phyloP scores from a whole-genome alignment of 2,329 filamentous ascomycete species.

The Neofusicoccum kwambonambiense region DNA sequence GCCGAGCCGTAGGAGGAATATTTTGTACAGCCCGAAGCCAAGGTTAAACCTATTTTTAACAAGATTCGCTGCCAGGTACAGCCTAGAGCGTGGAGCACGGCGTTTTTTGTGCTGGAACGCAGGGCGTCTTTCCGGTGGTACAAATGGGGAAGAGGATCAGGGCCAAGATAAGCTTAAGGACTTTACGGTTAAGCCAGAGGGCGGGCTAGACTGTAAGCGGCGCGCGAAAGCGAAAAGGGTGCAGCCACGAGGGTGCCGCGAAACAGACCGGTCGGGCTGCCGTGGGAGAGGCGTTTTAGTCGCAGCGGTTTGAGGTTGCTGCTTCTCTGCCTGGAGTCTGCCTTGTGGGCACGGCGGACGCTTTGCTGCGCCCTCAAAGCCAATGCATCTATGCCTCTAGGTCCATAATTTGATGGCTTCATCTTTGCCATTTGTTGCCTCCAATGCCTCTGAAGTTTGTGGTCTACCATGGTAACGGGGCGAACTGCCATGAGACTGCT shows the following conservation, averaged over 20 bases:
- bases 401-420: too few species aligned
- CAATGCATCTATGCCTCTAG: too few species aligned
- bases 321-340: neutral
- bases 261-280: constrained; percentile 4
- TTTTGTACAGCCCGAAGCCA: neutral
- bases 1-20: neutral
- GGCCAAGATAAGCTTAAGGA: constrained; percentile 6
- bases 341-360: neutral
- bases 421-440: too few species aligned
- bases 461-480: too few species aligned
- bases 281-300: neutral
- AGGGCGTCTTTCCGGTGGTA: neutral
- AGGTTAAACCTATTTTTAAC: constrained; percentile 1
- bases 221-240: neutral
- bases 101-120: neutral
- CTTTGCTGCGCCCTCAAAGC: too few species aligned
- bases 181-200: constrained; percentile 2
- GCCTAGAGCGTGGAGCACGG: neutral
- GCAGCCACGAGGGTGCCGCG: neutral
- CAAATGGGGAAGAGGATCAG: neutral
- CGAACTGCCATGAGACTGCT: too few species aligned
- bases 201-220: neutral
- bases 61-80: neutral
- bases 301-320: neutral
- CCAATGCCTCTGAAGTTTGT: too few species aligned